These are phyloP conservation scores for Globisporangium iwayamae DNA, from an alignment of 352 stramenopile genomes.

Conservation along the genomic window DNA sequence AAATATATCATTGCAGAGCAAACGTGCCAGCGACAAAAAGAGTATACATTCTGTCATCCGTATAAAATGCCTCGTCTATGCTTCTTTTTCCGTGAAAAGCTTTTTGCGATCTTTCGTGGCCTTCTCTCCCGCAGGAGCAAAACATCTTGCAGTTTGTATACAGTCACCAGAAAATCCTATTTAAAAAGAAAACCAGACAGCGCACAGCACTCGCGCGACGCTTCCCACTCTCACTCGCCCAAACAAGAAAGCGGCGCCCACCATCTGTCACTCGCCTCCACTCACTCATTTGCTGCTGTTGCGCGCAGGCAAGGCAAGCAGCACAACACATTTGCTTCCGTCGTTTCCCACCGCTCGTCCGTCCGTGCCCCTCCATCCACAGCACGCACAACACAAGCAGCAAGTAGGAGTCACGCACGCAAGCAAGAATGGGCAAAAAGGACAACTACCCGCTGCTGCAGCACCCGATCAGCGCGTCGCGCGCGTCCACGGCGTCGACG, in stretches of 20 bases:
- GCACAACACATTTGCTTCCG: too few species aligned
- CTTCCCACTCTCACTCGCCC: background rate
- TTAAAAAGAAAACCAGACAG: background rate
- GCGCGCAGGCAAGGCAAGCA: too few species aligned
- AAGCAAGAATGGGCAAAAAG: constrained; percentile 27
- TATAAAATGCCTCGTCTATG: background rate
- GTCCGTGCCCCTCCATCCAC: background rate
- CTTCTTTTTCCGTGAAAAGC: background rate
- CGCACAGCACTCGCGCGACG: background rate
- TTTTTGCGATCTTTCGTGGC: constrained; percentile 4
- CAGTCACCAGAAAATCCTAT: background rate
- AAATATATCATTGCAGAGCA: background rate
- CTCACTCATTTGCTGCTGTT: too few species aligned
- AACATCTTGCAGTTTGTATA: constrained; percentile 1
- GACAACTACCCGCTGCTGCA: constrained; percentile 51
- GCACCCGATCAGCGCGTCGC: constrained; percentile 35
- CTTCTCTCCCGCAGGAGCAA: constrained; percentile 1
- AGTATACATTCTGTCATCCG: background rate
- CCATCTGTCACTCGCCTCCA: too few species aligned
- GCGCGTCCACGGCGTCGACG: constrained; percentile 43
- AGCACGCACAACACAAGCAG: background rate
- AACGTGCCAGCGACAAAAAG: background rate
- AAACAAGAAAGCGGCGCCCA: too few species aligned
- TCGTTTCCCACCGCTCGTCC: background rate
- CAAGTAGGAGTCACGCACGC: background rate